Base-by-base conservation (phyloP, 495 filamentous ascomycete species). In the Clohesyomyces aquaticus region DNA sequence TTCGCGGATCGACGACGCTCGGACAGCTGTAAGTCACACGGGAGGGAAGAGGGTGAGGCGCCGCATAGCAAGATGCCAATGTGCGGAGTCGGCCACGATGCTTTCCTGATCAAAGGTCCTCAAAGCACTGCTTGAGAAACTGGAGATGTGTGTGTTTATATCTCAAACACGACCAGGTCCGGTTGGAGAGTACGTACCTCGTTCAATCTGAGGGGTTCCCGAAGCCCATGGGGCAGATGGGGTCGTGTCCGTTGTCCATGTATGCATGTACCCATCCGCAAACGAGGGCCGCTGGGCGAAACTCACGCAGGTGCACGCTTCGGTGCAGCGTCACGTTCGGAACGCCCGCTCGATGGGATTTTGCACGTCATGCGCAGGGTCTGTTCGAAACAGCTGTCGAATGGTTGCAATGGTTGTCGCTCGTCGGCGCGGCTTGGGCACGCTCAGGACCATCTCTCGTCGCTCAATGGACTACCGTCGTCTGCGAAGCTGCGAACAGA, bases 21-120 rank as follows among this genome's bases (percentile, higher is more conserved):
- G 52, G 65, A 59, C 59, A n/a, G 46, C 59, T 61, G 66, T 65
- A 68, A 61, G 66, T 68, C 60, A 61, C 65, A 61, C 59, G 46
- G 60, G 49, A 42, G 60, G 52, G 48, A 48, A 32, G 55, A 59
- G 25, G 38, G 59, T 54, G 48, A 55, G 16, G 42, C 25, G 42
- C 25, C n/a, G n/a, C n/a, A n/a, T n/a, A n/a, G n/a, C n/a, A n/a
- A n/a, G n/a, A 38, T 14, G 32, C 6, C 32, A 38, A 38, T 38
- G 32, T 14, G 32, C 32, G 32, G 32, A 38, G 32, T 6, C 32
- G 32, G 32, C 14, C 32, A 14, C 32, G 6, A 38, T 38, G 32
- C 32, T 38, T 14, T 38, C 32, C 43, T 42, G 35, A 9, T 9
- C 35, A 42, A n/a, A 42, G 35, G 9, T 42, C 43, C 43, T 38